Base-by-base conservation (phyloP, 2,329 filamentous ascomycete genomes). In the Mycocentrospora acerina region DNA sequence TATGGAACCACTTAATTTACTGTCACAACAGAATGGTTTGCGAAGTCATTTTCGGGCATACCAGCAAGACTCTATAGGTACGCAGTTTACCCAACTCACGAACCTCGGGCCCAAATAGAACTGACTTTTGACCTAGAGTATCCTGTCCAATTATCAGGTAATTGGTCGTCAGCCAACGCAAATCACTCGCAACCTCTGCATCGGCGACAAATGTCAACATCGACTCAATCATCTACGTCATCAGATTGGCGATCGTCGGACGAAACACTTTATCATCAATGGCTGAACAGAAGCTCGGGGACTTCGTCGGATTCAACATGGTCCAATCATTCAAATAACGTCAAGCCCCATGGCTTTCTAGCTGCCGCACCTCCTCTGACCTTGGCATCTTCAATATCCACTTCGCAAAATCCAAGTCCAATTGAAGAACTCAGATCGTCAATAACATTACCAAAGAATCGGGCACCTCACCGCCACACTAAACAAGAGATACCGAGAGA, bases 271-370 rank as follows among this genome's bases (percentile, higher is more conserved):
- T 58, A 56, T 31, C 60, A 58, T 3, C 32, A 51, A 12, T 40
- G 19, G 24, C 44, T 50, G 7, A 30, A 35, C 3, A 37, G 57
- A 15, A 41, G 46, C 11, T 64, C 61, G 4, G 35, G 46, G 9
- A 40, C 57, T 7, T 62, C 61, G 3, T 53, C 50, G 6, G 48
- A 29, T 17, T 60, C 59, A 7, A 43, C 42, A 5, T 53, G 44
- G 37, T 60, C 61, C 4, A 29, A 46, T n/a, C 13, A 37, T 4
- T 57, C 56, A 8, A 35, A 46, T 2, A 33, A 39, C 10, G 39
- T 51, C 4, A 27, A 42, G 14, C 46, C 46, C 1, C 40, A 53
- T 8, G 42, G 48, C 24, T 27, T 45, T 29, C 26, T 45, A 9
- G 48, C 53, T 15, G 37, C 51, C n/a, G 46, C 48, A 24, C 13